These are phyloP conservation scores for Claviceps africana DNA, from an alignment of 2,329 filamentous ascomycete species.

Conservation along the genomic window DNA sequence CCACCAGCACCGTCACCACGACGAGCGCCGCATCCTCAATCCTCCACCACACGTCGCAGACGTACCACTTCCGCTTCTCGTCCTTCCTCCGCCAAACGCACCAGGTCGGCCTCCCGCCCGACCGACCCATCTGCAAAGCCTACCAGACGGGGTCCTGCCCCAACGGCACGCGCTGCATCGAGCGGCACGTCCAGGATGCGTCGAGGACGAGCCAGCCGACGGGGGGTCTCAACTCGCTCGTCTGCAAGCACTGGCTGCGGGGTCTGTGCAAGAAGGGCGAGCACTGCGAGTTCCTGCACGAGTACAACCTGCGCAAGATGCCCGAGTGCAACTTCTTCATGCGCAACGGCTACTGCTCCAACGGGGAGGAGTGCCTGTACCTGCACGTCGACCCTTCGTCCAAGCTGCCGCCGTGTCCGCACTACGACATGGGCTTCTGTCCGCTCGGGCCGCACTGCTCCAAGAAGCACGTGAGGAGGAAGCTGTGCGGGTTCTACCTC, in stretches of 20 bases:
- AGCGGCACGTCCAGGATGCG: slow-evolving; percentile 52
- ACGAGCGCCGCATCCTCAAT: slow-evolving; percentile 30
- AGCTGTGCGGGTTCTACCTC: slow-evolving; percentile 71
- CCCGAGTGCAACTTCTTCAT: slow-evolving; percentile 96
- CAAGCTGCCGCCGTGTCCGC: slow-evolving; percentile 66
- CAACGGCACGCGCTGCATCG: slow-evolving; percentile 67
- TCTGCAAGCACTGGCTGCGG: slow-evolving; percentile 98
- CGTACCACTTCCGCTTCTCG: slow-evolving; percentile 68
- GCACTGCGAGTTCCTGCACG: slow-evolving; percentile 92
- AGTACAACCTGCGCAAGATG: slow-evolving; percentile 97
- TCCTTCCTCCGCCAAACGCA: slow-evolving; percentile 75
- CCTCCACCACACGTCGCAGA: slow-evolving; percentile 39
- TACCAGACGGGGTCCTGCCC: slow-evolving; percentile 80
- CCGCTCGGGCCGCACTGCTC: slow-evolving; percentile 75
- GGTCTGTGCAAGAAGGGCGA: slow-evolving; percentile 97
- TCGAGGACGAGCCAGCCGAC: slow-evolving; percentile 14
- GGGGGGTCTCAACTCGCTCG: slow-evolving; percentile 60
- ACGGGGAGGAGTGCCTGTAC: slow-evolving; percentile 92
- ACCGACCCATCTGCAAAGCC: slow-evolving; percentile 71
- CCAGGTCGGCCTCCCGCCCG: slow-evolving; percentile 67
- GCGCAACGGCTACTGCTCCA: slow-evolving; percentile 85
- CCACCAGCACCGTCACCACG: slow-evolving; percentile 13
- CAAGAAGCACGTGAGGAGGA: slow-evolving; percentile 75
- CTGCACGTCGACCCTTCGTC: slow-evolving; percentile 77
- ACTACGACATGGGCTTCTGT: slow-evolving; percentile 93